These are phyloP conservation scores for Vanilla planifolia DNA, from an alignment of 106 monocot species.

Conservation along the genomic window DNA sequence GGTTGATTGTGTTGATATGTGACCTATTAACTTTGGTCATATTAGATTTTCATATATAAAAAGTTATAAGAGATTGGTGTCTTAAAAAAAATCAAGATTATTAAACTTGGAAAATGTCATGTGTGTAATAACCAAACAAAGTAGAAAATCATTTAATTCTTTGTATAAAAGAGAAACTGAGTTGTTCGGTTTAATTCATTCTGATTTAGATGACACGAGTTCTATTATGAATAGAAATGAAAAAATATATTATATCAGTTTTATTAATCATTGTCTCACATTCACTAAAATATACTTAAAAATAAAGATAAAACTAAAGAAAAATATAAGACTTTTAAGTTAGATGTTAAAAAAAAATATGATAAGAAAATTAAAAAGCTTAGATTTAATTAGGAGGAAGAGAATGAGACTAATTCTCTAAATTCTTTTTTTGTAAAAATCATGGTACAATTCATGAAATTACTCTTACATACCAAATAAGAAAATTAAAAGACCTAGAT, in stretches of 20 bases:
- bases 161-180: not conserved
- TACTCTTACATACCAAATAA: too few species aligned
- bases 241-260: not conserved
- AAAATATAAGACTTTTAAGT: too few species aligned
- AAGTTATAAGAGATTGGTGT: not conserved
- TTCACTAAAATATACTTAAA: constrained; percentile 2
- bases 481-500: constrained; percentile 6
- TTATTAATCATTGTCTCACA: not conserved
- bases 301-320: too few species aligned
- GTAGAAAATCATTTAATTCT: not conserved
- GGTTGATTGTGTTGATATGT: constrained; percentile 4
- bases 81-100: not conserved
- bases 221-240: not conserved
- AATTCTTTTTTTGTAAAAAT: too few species aligned
- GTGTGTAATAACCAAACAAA: not conserved
- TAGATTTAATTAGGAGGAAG: too few species aligned
- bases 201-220: not conserved
- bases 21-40: constrained; percentile 3
- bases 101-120: not conserved
- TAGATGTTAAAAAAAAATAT: not conserved
- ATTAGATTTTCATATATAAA: not conserved
- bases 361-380: too few species aligned
- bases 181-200: not conserved
- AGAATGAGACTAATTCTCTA: too few species aligned
- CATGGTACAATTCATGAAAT: too few species aligned